Evolutionary conservation across 2,329 filamentous ascomycete species (phyloP), one percentile per base, ranked within the genome.

Genomic region (Colletotrichum simmondsii): DNA sequence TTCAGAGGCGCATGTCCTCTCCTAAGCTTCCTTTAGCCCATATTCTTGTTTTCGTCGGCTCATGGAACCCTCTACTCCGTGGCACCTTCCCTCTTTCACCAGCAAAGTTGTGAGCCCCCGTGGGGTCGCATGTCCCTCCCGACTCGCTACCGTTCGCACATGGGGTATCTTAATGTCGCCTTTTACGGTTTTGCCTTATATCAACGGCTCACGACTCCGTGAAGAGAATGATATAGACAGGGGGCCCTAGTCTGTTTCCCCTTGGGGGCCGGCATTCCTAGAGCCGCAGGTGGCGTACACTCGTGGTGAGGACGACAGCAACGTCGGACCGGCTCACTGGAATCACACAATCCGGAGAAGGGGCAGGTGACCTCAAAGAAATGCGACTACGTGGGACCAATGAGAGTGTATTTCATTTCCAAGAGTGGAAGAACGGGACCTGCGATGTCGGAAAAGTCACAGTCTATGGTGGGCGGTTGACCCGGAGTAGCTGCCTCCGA

Each of bases 401-500:
- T 52, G 10, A 26, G 24, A 14, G 11, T 24, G 5, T 26, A 2
- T 4, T 6, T 56, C 59, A 56, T 69, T 49, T 69, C 66, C 65
- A 16, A 35, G n/a, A 22, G 42, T 26, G 70, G 65, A 46, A 54
- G 53, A 19, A 59, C 53, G 24, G 59, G 65, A 24, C 4, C 52
- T 12, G 12, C 2, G 12, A 1, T 56, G 7, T 37, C 56, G 53
- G 58, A 49, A 46, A 69, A 54, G 42, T 26, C 0, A 3, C 54
- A 7, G 22, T 46, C 52, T n/a, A 16, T 28, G 16, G 19, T 11
- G 19, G 26, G 16, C 19, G 12, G 56, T 56, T 14, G n/a, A 37
- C 53, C 56, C 71, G 71, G 71, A 73, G 67, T 56, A 32, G 22
- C 16, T 52, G 56, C 66, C 49, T 73, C 71, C 71, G 71, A 65